Evolutionary conservation across 768 basidiomycete species (phyloP).

Genomic region (Clavulina sp.): DNA sequence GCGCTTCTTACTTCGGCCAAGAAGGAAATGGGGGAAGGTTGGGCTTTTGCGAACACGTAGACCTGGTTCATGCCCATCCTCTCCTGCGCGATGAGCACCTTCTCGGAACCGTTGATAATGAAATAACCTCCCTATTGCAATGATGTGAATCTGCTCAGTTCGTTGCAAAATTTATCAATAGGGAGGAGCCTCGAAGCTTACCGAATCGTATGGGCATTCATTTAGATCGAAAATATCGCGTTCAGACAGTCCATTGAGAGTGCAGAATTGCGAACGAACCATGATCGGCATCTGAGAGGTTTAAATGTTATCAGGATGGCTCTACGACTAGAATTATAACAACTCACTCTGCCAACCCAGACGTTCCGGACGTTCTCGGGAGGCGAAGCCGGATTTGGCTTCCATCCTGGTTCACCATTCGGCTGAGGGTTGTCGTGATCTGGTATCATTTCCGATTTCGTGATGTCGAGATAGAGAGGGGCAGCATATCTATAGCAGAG

Average conservation of each 20-base stretch:
- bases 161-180: neutral
- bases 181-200: slow-evolving; percentile 5
- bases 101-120: slow-evolving; percentile 98
- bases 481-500: slow-evolving; percentile 48
- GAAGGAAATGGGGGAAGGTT: slow-evolving; percentile 89
- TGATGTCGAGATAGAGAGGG: slow-evolving; percentile 90
- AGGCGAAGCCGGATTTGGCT: slow-evolving; percentile 37
- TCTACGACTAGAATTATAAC: neutral
- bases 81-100: slow-evolving; percentile 98
- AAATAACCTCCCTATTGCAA: slow-evolving; percentile 75
- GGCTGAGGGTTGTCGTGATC: slow-evolving; percentile 65
- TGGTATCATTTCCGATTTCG: slow-evolving; percentile 63
- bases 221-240: slow-evolving; percentile 78
- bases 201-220: slow-evolving; percentile 90
- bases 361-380: slow-evolving; percentile 62
- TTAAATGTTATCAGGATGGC: slow-evolving; percentile 13
- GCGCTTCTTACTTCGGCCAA: slow-evolving; percentile 94
- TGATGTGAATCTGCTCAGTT: neutral
- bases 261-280: slow-evolving; percentile 90
- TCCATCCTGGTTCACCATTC: slow-evolving; percentile 67
- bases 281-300: slow-evolving; percentile 78
- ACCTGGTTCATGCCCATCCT: slow-evolving; percentile 99
- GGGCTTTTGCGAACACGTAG: slow-evolving; percentile 95
- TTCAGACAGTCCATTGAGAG: slow-evolving; percentile 62
- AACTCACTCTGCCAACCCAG: slow-evolving; percentile 76